Percentiles rank a stretch among this genome's conserved stretches.
phyloP scores from a whole-genome alignment of 768 basidiomycete genomes.

The Leccinum fibrillosum region DNA sequence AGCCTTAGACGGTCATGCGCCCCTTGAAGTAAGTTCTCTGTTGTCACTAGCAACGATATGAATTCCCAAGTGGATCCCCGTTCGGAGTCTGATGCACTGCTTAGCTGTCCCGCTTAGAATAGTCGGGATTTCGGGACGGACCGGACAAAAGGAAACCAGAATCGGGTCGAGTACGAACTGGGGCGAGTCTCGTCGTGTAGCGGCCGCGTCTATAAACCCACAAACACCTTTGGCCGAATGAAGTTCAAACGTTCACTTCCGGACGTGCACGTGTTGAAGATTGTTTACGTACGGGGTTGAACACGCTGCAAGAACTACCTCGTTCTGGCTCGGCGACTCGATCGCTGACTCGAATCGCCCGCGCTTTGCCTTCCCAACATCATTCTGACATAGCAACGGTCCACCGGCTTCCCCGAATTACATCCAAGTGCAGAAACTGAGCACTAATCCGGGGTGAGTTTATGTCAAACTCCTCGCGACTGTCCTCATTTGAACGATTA shows the following conservation, averaged over 20 bases:
- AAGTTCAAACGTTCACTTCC: slow-evolving; percentile 17
- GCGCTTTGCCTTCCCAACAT: slow-evolving; percentile 9
- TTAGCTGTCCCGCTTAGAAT: not conserved
- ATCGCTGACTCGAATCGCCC: slow-evolving; percentile 26
- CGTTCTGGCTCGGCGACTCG: slow-evolving; percentile 26
- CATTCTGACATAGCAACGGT: slow-evolving; percentile 25
- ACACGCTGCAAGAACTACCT: slow-evolving; percentile 23
- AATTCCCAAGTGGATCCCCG: slow-evolving; percentile 27
- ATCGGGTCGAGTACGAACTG: slow-evolving; percentile 7
- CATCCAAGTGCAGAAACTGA: slow-evolving; percentile 8
- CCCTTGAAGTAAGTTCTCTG: slow-evolving; percentile 17
- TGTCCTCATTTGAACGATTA: slow-evolving; percentile 11
- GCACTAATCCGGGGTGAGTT: slow-evolving; percentile 18
- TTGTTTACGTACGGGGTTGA: slow-evolving; percentile 24
- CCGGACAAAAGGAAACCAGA: slow-evolving; percentile 8
- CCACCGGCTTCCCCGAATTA: slow-evolving; percentile 9
- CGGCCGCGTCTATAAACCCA: slow-evolving; percentile 9
- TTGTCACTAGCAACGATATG: slow-evolving; percentile 22
- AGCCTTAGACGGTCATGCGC: slow-evolving; percentile 5
- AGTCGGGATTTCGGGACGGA: slow-evolving; percentile 9
- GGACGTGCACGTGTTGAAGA: slow-evolving; percentile 23
- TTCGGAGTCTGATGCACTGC: slow-evolving; percentile 6
- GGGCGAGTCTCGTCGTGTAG: slow-evolving; percentile 19
- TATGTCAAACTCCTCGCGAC: slow-evolving; percentile 19
- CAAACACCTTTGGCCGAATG: slow-evolving; percentile 14